Percentiles rank a stretch among this genome's conserved stretches.
These are phyloP conservation scores for Solanum clarkiae DNA, from an alignment of 257 asterid species.

Conservation along the genomic window DNA sequence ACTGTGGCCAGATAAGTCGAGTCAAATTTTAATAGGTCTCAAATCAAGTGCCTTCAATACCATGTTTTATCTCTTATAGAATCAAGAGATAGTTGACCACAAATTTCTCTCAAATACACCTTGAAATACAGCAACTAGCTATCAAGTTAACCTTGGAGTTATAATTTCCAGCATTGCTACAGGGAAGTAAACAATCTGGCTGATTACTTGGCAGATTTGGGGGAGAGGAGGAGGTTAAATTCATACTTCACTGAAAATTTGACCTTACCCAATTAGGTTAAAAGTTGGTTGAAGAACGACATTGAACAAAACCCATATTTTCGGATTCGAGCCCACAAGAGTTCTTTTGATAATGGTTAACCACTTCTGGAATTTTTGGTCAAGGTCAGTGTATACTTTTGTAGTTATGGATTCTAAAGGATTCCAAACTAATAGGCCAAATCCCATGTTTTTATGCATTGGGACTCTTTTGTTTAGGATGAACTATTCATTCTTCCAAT, in stretches of 20 bases:
- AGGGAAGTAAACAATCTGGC: too few species aligned
- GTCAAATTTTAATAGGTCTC: neutral
- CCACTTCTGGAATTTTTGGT: neutral
- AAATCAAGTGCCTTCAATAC: neutral
- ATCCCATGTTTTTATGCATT: neutral
- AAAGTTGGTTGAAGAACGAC: neutral
- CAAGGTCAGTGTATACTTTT: neutral
- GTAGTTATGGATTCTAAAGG: neutral
- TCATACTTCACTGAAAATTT: neutral
- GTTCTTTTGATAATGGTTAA: too few species aligned
- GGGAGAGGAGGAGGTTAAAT: neutral
- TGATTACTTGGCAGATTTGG: neutral
- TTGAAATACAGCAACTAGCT: neutral
- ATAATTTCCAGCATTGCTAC: too few species aligned
- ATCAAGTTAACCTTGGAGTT: neutral
- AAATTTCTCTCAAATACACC: neutral
- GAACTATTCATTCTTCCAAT: neutral
- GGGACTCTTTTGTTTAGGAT: neutral
- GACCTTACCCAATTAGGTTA: neutral
- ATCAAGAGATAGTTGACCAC: neutral
- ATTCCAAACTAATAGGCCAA: neutral
- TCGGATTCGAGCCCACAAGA: neutral
- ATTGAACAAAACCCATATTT: neutral
- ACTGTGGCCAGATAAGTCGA: neutral
- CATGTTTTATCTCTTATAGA: neutral